phyloP scores from a whole-genome alignment of 2,329 filamentous ascomycete genomes.

The Plenodomus lindquistii region DNA sequence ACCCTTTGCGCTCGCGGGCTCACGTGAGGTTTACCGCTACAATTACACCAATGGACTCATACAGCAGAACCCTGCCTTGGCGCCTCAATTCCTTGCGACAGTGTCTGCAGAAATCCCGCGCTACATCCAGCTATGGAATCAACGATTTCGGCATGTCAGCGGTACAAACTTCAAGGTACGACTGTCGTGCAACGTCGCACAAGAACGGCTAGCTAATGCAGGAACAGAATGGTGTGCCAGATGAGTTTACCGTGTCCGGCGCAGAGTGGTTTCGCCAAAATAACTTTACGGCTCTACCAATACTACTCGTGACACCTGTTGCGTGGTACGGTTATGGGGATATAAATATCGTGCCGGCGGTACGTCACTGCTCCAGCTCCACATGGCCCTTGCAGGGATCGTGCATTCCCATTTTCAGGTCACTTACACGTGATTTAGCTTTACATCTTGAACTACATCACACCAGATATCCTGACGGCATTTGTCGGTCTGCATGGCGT shows the following conservation, averaged over 20 bases:
- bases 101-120: constrained; percentile 39
- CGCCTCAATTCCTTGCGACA: constrained; percentile 26
- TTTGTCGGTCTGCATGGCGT: constrained; percentile 42
- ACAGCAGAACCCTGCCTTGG: constrained; percentile 22
- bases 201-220: constrained; percentile 16
- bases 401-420: constrained; percentile 15
- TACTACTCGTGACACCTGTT: constrained; percentile 40
- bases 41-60: constrained; percentile 39
- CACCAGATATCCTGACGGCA: constrained; percentile 43
- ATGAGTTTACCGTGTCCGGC: constrained; percentile 40
- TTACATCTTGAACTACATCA: constrained; percentile 46
- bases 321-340: constrained; percentile 46
- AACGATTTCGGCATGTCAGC: constrained; percentile 38
- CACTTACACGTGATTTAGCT: constrained; percentile 40
- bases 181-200: constrained; percentile 9
- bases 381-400: constrained; percentile 22
- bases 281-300: constrained; percentile 42
- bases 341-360: constrained; percentile 42
- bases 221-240: constrained; percentile 41
- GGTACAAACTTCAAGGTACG: constrained; percentile 41
- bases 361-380: constrained; percentile 28
- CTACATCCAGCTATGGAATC: constrained; percentile 39
- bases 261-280: constrained; percentile 41
- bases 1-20: constrained; percentile 38
- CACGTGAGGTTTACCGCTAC: constrained; percentile 38